A percentile compares a stretch with the other conserved stretches of the same genome.
Conservation (phyloP, 208 protist genomes). For the Novymonas esmeraldas region DNA sequence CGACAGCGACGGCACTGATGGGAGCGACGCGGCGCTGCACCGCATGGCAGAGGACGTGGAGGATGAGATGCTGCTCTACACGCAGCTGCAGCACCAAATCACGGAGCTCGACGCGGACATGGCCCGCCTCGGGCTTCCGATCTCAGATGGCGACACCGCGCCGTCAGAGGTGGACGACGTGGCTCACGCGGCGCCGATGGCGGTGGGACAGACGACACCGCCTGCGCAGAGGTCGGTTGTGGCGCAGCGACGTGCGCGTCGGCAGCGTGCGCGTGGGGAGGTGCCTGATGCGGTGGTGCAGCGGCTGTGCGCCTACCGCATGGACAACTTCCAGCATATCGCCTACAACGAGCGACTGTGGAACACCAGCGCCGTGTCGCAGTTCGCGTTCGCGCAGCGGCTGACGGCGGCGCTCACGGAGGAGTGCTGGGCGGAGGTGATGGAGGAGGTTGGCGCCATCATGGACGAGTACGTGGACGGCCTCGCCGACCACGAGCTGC, state of each 20-base stretch:
- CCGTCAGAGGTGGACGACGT: conserved; percentile 10
- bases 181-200: neutral
- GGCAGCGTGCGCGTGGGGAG: conserved; percentile 41
- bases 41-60: neutral
- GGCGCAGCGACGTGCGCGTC: neutral
- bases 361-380: conserved; percentile 83
- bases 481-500: conserved; percentile 80
- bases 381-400: conserved; percentile 83
- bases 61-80: conserved; percentile 60
- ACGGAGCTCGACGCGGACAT: conserved; percentile 54
- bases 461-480: conserved; percentile 91
- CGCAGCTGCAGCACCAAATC: conserved; percentile 52
- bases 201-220: no score
- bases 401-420: conserved; percentile 74
- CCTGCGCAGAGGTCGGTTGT: no score
- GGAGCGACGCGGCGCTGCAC: neutral
- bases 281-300: conserved; percentile 67
- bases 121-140: conserved; percentile 27
- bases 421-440: conserved; percentile 79
- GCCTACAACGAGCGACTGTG: conserved; percentile 82
- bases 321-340: conserved; percentile 80
- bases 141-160: neutral
- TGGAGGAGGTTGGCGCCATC: conserved; percentile 71
- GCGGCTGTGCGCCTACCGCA: conserved; percentile 69
- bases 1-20: neutral